A percentile compares a stretch with the other conserved stretches of the same genome.
Evolutionary conservation across 345 rosid species (phyloP).

Genomic region (Dipteronia dyeriana): DNA sequence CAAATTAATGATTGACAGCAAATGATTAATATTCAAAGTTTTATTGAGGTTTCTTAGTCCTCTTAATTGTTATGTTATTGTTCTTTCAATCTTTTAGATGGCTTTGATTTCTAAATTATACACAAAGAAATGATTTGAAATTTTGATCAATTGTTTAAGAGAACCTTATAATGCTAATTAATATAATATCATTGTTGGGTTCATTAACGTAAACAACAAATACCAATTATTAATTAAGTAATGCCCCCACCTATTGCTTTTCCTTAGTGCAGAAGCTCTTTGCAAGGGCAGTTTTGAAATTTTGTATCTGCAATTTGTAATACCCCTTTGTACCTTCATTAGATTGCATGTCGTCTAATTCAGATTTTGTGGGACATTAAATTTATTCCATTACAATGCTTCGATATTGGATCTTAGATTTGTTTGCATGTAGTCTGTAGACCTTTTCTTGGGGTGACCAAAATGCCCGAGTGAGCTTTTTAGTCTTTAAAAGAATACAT

Average conservation of each 20-base stretch:
- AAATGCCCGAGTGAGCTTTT: slow-evolving; percentile 12
- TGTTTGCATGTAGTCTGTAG: neutral
- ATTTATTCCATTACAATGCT: slow-evolving; percentile 25
- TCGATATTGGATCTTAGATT: slow-evolving; percentile 19
- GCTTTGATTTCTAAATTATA: slow-evolving; percentile 1
- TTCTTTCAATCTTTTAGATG: slow-evolving; percentile 23
- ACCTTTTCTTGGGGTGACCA: slow-evolving; percentile 18
- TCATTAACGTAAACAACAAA: slow-evolving; percentile 15
- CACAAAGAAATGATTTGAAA: neutral
- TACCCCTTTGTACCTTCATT: slow-evolving; percentile 31
- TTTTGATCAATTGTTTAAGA: slow-evolving; percentile 7
- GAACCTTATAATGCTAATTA: slow-evolving; percentile 4
- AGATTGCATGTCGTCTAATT: slow-evolving; percentile 41
- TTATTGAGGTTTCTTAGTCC: slow-evolving; percentile 32
- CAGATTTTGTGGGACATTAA: slow-evolving; percentile 45
- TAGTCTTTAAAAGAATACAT: slow-evolving; percentile 22
- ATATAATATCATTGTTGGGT: slow-evolving; percentile 2
- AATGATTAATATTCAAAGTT: slow-evolving; percentile 26
- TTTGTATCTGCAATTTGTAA: slow-evolving; percentile 23
- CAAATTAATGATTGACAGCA: slow-evolving; percentile 27
- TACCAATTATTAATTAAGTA: slow-evolving; percentile 6
- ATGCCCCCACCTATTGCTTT: slow-evolving; percentile 34
- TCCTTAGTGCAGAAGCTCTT: slow-evolving; percentile 29
- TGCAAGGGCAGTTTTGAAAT: slow-evolving; percentile 40
- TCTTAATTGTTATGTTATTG: slow-evolving; percentile 13